These are phyloP conservation scores for Leishmania mexicana DNA, from an alignment of 208 protist species.

Conservation along the genomic window DNA sequence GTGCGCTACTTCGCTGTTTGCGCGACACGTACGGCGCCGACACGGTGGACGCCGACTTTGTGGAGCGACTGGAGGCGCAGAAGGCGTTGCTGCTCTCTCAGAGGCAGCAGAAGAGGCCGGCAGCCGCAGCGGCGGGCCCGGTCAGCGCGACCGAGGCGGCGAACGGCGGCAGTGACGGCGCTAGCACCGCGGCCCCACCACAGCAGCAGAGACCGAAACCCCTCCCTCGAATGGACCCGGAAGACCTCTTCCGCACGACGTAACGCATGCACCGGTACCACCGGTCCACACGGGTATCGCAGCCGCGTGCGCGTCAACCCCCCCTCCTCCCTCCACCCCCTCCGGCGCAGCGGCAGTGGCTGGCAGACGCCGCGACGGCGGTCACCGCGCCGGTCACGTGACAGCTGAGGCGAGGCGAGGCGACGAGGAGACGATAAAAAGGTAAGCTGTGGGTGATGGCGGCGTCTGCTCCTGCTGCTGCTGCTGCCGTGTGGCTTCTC, in stretches of 20 bases:
- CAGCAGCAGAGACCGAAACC: background rate
- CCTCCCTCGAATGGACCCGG: background rate
- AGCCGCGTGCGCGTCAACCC: background rate
- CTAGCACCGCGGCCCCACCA: background rate
- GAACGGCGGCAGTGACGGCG: background rate
- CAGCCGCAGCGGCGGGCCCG: background rate
- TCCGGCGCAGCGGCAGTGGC: no score
- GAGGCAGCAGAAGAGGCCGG: background rate
- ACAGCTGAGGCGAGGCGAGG: no score
- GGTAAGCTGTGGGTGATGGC: no score
- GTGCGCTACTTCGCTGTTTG: constrained; percentile 70
- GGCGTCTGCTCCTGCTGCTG: no score
- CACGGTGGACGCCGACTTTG: constrained; percentile 69
- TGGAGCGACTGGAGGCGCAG: constrained; percentile 63
- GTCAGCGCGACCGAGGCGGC: background rate
- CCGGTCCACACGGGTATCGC: background rate
- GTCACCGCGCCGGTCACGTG: no score
- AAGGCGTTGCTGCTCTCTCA: constrained; percentile 1
- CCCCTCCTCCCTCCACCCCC: background rate
- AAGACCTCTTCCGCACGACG: constrained; percentile 15
- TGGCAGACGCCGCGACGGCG: no score
- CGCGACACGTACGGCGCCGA: constrained; percentile 52
- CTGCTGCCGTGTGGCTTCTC: no score
- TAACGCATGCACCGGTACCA: background rate
- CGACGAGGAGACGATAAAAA: no score